Evolutionary conservation across 331 rosid species (phyloP), one percentile per base, ranked within the genome.

Genomic region (Quercus tomentella): DNA sequence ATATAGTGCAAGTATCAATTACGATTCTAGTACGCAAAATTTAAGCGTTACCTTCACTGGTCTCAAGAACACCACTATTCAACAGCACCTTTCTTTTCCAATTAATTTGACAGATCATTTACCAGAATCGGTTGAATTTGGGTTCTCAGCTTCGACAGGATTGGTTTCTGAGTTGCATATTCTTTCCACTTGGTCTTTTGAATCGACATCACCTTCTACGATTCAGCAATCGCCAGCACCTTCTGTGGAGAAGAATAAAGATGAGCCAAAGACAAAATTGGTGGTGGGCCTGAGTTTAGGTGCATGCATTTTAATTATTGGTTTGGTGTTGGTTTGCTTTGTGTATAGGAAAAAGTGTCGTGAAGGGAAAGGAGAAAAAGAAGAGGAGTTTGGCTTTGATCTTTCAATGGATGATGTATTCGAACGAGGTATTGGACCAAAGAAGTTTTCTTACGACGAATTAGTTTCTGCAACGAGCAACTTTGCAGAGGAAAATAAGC

Each of bases 71-170:
- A 25, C n/a, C 70, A 11, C 10, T 23, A 5, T 55, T 18, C 43
- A 51, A 28, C 71, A 81, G 11, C 26, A 54, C 2, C 22, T 77
- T 21, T 62, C n/a, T 4, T 18, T 16, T 6, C 30, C 14, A 25
- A 72, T 81, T 20, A 66, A 75, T 43, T 66, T 85, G 68, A 43
- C 45, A 74, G 52, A 67, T 1, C 1, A 43, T 14, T 30, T 84
- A 4, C 82, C 87, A 3, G 80, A 74, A 22, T 18, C 6, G 56
- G 88, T 84, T 61, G 55, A 33, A 33, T 80, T 84, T 73, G 88
- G 84, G 7, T 61, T 81, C 69, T 22, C 81, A 17, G 26, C 84
- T 9, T 56, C 70, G 28, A 82, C 82, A 9, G 79, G 79, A 41
- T 2, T n/a, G 6, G 0, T 56, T 2, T 76, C 56, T 43, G 85